Evolutionary conservation across 169 alveolate genomes (phyloP).

Genomic region (Plasmodium billcollinsi): DNA sequence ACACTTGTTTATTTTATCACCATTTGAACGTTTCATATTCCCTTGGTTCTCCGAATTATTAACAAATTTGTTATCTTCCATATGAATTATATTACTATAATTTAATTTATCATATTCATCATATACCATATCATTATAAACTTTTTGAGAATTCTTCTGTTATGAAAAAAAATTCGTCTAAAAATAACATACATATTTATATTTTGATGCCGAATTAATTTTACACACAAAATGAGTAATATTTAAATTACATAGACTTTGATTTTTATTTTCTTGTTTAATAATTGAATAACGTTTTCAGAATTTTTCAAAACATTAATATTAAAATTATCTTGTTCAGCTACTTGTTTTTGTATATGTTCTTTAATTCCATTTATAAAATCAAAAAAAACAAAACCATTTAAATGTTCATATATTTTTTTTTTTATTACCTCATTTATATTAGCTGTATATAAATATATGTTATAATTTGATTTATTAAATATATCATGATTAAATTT

Average conservation of each 20-base stretch:
- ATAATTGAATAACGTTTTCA: conserved; percentile 30
- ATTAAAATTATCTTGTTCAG: conserved; percentile 12
- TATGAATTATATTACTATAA: background rate
- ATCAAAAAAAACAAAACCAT: conserved; percentile 67
- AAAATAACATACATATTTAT: conserved; percentile 73
- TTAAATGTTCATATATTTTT: conserved; percentile 47
- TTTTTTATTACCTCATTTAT: conserved; percentile 45
- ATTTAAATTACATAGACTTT: conserved; percentile 53
- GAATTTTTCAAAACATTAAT: conserved; percentile 22
- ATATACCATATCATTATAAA: background rate
- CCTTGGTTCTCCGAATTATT: background rate
- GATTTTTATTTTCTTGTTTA: conserved; percentile 46
- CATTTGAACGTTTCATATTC: conserved; percentile 7
- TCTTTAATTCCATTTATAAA: conserved; percentile 70
- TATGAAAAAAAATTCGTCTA: conserved; percentile 48
- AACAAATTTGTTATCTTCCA: background rate
- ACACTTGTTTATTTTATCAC: conserved; percentile 45
- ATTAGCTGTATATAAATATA: conserved; percentile 66
- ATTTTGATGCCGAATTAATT: conserved; percentile 68
- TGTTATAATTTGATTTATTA: conserved; percentile 28
- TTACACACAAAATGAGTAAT: conserved; percentile 65
- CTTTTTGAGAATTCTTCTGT: background rate
- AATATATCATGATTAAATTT: background rate
- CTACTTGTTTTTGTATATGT: conserved; percentile 27
- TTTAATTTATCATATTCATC: background rate